A percentile compares a stretch with the other conserved stretches of the same genome.
phyloP scores from a whole-genome alignment of 2,329 filamentous ascomycete species.

The Diaporthe citri region DNA sequence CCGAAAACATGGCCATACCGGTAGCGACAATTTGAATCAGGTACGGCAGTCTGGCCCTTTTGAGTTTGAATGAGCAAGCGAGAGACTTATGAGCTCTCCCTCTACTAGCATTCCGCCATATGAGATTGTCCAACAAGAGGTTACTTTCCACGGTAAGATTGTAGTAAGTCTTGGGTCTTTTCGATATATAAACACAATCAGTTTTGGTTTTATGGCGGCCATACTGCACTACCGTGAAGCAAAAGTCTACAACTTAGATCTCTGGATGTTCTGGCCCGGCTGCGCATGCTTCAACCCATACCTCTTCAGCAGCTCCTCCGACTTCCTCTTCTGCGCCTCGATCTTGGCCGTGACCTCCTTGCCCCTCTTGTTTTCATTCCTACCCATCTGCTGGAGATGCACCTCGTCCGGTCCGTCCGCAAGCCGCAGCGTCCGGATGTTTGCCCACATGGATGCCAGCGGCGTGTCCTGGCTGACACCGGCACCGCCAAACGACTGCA shows the following conservation, averaged over 20 bases:
- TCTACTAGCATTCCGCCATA: neutral
- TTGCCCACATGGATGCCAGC: slow-evolving; percentile 84
- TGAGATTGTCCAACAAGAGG: too few relatives aligned
- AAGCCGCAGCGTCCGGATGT: slow-evolving; percentile 84
- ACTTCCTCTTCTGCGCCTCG: slow-evolving; percentile 72
- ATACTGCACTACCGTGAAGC: neutral
- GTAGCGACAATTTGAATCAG: neutral
- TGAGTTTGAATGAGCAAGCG: neutral
- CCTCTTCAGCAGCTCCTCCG: slow-evolving; percentile 74
- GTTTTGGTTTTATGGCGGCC: neutral
- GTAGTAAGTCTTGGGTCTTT: too few relatives aligned
- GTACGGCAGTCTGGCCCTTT: neutral
- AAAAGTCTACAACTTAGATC: slow-evolving; percentile 57
- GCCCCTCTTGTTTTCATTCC: slow-evolving; percentile 82
- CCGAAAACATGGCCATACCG: neutral
- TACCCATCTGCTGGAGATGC: slow-evolving; percentile 84
- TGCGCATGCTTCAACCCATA: slow-evolving; percentile 62
- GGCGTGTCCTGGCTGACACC: slow-evolving; percentile 97
- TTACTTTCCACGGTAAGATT: neutral
- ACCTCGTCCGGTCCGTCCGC: slow-evolving; percentile 98
- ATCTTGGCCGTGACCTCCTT: slow-evolving; percentile 72
- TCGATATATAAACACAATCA: neutral
- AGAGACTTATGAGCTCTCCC: neutral
- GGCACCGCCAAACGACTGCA: slow-evolving; percentile 91
- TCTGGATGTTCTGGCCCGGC: slow-evolving; percentile 65